Evolutionary conservation across 2,329 filamentous ascomycete species (phyloP), one percentile per base, ranked within the genome.

Genomic region (Aphanocladium album): DNA sequence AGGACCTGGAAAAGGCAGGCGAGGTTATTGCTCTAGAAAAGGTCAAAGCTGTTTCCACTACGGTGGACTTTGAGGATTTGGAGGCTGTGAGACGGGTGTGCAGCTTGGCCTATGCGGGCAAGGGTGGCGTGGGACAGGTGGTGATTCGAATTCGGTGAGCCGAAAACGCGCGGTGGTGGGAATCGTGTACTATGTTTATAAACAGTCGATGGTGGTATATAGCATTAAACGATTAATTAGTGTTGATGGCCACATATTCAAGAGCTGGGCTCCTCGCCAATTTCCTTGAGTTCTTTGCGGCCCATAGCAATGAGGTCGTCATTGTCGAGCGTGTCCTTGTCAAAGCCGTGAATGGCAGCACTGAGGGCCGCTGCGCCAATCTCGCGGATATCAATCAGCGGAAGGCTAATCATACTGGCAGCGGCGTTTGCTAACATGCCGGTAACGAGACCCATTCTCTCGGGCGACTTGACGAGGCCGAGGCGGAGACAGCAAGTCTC

Each of bases 111-210:
- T 71, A 70, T 17, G 68, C 66, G 2, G 71, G 74, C 2, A 78
- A 76, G 60, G 78, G 79, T 0, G 78, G 78, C 0, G 50, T 79
- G 17, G 79, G 79, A 19, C 76, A 76, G 63, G 62, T 77, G 35
- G 72, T 81, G 0, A 68, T 81, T 17, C 73, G 70, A 60, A 69
- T 79, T 57, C 62, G 63, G 9, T 70, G 58, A 68, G 35, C 30
- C 5, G 5, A 5, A 5, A 30, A 5, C 5, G 30, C 30, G 9
- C 30, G 9, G 30, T 9, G 9, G 9, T 30, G 30, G 9, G 9
- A 5, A 30, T 30, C 5, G 9, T 30, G 30, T 30, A 5, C 9
- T 30, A 9, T 5, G 30, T 30, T n/a, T 5, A 30, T 5, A 30
- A 21, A 45, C n/a, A 45, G 6, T 19, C 3, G 6, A n/a, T 45